A percentile compares a stretch with the other conserved stretches of the same genome.
Conservation (phyloP, 306 rosid genomes). For the Ormosia semicastrata region DNA sequence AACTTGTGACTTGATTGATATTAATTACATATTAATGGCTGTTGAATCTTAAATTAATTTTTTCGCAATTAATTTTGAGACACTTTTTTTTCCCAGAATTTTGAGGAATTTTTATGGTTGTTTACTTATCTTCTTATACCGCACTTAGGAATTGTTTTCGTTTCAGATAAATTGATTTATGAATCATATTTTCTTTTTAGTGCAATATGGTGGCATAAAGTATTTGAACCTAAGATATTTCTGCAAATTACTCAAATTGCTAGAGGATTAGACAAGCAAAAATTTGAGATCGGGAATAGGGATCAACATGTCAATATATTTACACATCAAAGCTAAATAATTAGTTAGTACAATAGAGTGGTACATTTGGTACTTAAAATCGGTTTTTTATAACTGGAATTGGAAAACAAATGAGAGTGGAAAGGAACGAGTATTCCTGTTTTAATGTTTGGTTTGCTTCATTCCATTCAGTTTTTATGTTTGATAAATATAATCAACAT, state of each 20-base stretch:
- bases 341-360: neutral
- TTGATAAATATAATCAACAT: too few species aligned
- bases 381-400: neutral
- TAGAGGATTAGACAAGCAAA: neutral
- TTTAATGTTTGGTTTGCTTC: neutral
- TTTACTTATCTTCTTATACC: too few species aligned
- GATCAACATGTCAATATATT: neutral
- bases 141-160: neutral
- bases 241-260: neutral
- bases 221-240: neutral
- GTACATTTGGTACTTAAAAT: neutral
- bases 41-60: neutral
- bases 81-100: neutral
- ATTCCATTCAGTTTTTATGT: neutral
- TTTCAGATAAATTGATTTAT: neutral
- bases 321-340: neutral
- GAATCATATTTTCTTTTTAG: neutral
- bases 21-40: neutral
- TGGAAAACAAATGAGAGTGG: neutral
- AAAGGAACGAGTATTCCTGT: neutral
- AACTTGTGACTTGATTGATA: neutral
- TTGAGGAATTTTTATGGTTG: too few species aligned
- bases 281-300: neutral
- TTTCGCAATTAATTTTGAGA: neutral
- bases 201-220: neutral